Conservation (phyloP, 140 eudicot species). For the Stevia rebaudiana region DNA sequence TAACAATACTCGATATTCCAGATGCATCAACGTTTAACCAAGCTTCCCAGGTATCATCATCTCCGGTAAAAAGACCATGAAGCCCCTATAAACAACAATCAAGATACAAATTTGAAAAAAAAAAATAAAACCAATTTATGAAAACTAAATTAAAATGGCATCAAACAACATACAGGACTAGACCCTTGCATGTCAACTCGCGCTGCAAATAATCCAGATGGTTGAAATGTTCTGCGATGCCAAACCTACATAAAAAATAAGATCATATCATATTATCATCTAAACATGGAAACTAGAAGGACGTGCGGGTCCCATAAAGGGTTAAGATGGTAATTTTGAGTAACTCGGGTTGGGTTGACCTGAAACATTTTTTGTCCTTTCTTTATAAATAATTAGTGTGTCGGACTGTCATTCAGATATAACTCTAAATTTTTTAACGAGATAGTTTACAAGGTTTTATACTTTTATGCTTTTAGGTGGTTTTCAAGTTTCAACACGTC, state of each 20-base stretch:
- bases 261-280: not conserved
- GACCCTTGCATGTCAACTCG: conserved; percentile 98
- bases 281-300: not conserved
- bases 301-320: not conserved
- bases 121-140: not conserved
- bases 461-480: not conserved
- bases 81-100: conserved; percentile 53
- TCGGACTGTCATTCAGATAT: not conserved
- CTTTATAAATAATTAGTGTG: not conserved
- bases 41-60: conserved; percentile 98
- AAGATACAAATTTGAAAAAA: not conserved
- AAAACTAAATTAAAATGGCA: conserved; percentile 8
- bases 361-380: not conserved
- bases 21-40: conserved; percentile 75
- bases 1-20: conserved; percentile 60
- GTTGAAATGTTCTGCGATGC: conserved; percentile 95
- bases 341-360: not conserved
- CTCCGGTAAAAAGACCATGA: conserved; percentile 96
- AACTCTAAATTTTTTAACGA: not conserved
- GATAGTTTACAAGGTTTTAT: not conserved
- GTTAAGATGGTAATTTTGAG: not conserved
- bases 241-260: conserved; percentile 56
- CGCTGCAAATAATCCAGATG: conserved; percentile 94
- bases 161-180: conserved; percentile 49
- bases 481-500: conserved; percentile 1